Base-by-base conservation (phyloP, 2,329 filamentous ascomycete species). In the Thermomyces lanuginosus region DNA sequence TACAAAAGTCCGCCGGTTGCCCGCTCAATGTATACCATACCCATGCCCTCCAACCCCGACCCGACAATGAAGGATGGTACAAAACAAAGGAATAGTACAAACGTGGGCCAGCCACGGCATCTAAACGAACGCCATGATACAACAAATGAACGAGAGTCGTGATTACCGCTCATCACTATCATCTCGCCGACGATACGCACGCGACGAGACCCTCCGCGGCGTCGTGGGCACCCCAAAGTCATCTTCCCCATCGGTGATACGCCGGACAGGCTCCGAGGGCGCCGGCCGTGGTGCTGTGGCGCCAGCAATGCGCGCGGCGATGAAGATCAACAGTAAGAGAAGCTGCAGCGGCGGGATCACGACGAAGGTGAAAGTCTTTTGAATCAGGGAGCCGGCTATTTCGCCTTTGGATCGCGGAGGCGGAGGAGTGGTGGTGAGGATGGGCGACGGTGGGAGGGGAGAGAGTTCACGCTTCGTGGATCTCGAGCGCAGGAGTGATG, bases 311-410 rank as follows among this genome's bases (percentile, higher is more conserved):
- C 69, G 72, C 0, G 78, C 74, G 1, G 83, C 80, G 30, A 92
- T 80, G 30, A 72, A 72, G 4, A 92, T 64, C 63, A 92, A 83
- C 21, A 92, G 60, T 14, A 70, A 63, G 18, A 92, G 67, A 2
- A 92, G 64, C 40, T 84, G 72, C 17, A 75, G 69, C 0, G 84
- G 82, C n/a, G 82, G 82, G 0, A 78, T 72, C 8, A 92, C 57
- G 3, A 92, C 64, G 16, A 89, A 64, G 27, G 79, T 72, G 36
- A 69, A 73, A 0, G 82, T 83, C 52, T 80, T 84, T 30, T 75
- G 69, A 14, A 92, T 65, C 16, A 92, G 66, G 3, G 72, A 66
- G 26, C 69, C 58, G 1, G 71, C 67, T 16, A 76, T 56, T 22
- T 63, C 57, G 27, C 62, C 60, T 17, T 64, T 55, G 0, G 59